A percentile compares a stretch with the other conserved stretches of the same genome.
phyloP scores from a whole-genome alignment of 345 rosid species.

The Citrus trifoliata region DNA sequence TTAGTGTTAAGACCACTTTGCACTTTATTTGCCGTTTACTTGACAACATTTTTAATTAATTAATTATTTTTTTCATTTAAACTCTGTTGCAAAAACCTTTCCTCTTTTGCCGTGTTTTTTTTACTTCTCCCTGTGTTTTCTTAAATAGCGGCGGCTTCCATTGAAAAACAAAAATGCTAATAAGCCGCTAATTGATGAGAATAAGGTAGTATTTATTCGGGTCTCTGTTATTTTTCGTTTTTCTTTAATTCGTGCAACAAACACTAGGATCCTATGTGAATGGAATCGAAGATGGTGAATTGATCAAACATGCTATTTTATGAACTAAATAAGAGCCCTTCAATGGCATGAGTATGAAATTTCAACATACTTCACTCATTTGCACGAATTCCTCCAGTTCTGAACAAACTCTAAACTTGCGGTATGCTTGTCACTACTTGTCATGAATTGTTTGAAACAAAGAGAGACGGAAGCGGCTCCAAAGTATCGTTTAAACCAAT shows the following conservation, averaged over 20 bases:
- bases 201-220: too few relatives aligned
- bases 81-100: neutral
- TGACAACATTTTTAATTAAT: neutral
- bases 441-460: neutral
- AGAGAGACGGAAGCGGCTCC: slow-evolving; percentile 4
- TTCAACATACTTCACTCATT: too few relatives aligned
- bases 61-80: neutral
- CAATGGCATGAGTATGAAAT: too few relatives aligned
- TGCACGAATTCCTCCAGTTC: too few relatives aligned
- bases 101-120: neutral
- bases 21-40: neutral
- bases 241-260: too few relatives aligned
- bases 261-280: too few relatives aligned
- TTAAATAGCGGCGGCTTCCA: too few relatives aligned
- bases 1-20: neutral
- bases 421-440: too few relatives aligned
- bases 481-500: neutral
- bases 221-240: too few relatives aligned
- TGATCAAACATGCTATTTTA: neutral
- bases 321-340: neutral
- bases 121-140: neutral
- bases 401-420: too few relatives aligned
- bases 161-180: too few relatives aligned
- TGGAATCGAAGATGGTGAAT: neutral
- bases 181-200: too few relatives aligned